Evolutionary conservation across 1,284 basidiomycete genomes (phyloP).

Genomic region (Pyrrhoderma lamaoense): DNA sequence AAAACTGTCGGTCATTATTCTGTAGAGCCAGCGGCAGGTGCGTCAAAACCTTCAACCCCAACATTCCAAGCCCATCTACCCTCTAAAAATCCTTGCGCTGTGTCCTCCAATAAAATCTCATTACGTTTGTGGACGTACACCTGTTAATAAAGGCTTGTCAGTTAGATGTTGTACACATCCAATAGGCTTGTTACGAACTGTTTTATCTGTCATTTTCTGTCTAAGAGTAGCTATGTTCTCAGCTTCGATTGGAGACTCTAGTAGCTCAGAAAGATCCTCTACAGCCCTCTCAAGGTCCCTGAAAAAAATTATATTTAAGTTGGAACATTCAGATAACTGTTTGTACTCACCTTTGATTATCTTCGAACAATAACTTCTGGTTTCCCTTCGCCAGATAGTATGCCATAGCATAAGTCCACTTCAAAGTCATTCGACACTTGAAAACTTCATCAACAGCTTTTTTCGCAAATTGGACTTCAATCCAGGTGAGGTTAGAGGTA

Average conservation of each 20-base stretch:
- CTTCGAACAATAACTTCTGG: slow-evolving; percentile 94
- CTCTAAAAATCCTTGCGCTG: slow-evolving; percentile 84
- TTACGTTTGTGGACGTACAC: slow-evolving; percentile 97
- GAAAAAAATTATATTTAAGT: slow-evolving; percentile 10
- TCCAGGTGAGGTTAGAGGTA: slow-evolving; percentile 89
- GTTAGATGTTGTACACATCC: neutral
- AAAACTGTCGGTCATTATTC: too few relatives aligned
- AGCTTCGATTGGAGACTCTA: slow-evolving; percentile 86
- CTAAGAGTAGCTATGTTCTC: slow-evolving; percentile 78
- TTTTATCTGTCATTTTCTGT: slow-evolving; percentile 92
- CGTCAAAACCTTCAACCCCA: slow-evolving; percentile 54
- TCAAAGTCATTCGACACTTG: slow-evolving; percentile 90
- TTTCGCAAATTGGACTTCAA: slow-evolving; percentile 98
- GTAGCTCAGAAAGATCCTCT: slow-evolving; percentile 87
- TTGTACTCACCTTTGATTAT: slow-evolving; percentile 76
- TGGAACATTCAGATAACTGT: neutral
- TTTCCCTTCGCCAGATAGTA: slow-evolving; percentile 89
- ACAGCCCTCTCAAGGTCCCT: slow-evolving; percentile 94
- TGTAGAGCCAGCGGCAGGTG: slow-evolving; percentile 2
- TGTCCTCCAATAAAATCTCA: slow-evolving; percentile 92
- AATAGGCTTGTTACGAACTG: slow-evolving; percentile 43
- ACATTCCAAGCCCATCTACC: slow-evolving; percentile 77
- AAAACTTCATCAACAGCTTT: slow-evolving; percentile 91
- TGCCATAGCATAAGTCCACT: slow-evolving; percentile 99
- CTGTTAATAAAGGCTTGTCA: slow-evolving; percentile 29